These are phyloP conservation scores for Rhodotorula paludigena DNA, from an alignment of 768 basidiomycete species.

Conservation along the genomic window DNA sequence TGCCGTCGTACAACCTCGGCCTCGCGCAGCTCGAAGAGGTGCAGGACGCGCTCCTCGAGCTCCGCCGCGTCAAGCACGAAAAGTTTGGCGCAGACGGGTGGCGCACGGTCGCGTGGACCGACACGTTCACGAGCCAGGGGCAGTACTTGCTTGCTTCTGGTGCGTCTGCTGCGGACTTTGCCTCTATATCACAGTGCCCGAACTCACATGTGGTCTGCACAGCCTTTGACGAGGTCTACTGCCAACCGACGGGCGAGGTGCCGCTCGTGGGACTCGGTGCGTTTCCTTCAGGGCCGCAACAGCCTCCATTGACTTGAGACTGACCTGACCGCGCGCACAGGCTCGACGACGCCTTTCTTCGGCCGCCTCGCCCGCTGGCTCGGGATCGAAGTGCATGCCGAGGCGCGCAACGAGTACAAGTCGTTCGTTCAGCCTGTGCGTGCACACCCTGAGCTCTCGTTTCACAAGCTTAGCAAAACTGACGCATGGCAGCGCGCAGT, in stretches of 20 bases:
- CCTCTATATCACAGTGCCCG: neutral
- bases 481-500: conserved; percentile 3
- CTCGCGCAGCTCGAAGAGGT: conserved; percentile 44
- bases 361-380: conserved; percentile 40
- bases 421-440: conserved; percentile 36
- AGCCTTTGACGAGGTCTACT: conserved; percentile 42
- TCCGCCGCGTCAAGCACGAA: conserved; percentile 37
- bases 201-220: neutral
- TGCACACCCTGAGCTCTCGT: neutral
- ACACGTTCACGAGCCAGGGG: conserved; percentile 40
- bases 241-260: conserved; percentile 42
- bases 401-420: conserved; percentile 42
- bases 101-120: conserved; percentile 41
- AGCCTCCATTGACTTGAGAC: too few species aligned
- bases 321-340: neutral
- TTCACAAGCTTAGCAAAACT: too few species aligned
- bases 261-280: conserved; percentile 41
- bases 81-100: conserved; percentile 31
- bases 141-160: conserved; percentile 42
- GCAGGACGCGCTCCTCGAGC: conserved; percentile 39
- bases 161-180: too few species aligned
- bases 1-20: conserved; percentile 38
- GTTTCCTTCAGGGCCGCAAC: too few species aligned
- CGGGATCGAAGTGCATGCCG: conserved; percentile 42
- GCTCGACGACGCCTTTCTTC: conserved; percentile 41